Conservation (phyloP, 2,329 filamentous ascomycete genomes). For the Alternaria dauci region DNA sequence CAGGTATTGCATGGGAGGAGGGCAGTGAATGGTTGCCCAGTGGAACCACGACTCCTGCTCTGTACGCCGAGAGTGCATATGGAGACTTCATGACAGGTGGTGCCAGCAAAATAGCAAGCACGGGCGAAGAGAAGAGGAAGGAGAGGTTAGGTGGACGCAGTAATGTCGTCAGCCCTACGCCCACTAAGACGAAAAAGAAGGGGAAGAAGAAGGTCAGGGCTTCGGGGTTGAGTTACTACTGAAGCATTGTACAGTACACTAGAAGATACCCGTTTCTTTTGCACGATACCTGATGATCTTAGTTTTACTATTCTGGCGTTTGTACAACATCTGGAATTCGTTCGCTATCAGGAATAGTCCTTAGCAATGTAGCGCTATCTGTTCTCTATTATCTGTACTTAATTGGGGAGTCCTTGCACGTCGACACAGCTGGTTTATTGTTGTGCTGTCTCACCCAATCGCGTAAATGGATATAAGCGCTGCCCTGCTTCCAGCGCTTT, state of each 20-base stretch:
- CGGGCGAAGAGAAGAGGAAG: slow-evolving; percentile 18
- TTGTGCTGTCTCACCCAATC: background rate
- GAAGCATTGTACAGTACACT: slow-evolving; percentile 12
- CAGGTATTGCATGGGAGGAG: slow-evolving; percentile 40
- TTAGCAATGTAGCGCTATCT: background rate
- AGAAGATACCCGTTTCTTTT: background rate
- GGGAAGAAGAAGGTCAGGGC: slow-evolving; percentile 36
- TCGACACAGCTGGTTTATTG: background rate
- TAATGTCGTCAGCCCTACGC: slow-evolving; percentile 25
- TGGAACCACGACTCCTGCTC: slow-evolving; percentile 29
- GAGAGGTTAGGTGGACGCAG: slow-evolving; percentile 20
- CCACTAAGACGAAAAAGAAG: slow-evolving; percentile 35
- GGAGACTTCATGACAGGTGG: slow-evolving; percentile 30
- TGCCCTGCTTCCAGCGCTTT: background rate
- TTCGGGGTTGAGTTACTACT: slow-evolving; percentile 44
- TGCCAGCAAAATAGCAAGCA: slow-evolving; percentile 23
- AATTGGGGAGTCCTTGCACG: background rate
- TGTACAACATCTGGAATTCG: background rate
- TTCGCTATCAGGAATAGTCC: background rate
- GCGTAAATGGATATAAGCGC: background rate
- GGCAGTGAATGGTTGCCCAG: slow-evolving; percentile 35
- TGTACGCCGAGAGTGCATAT: slow-evolving; percentile 25
- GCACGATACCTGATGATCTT: background rate
- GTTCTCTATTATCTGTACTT: background rate
- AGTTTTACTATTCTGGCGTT: background rate